Percentiles rank a stretch among this genome's conserved stretches.
These are phyloP conservation scores for Viola pubescens DNA, from an alignment of 441 rosid genomes.

Conservation along the genomic window DNA sequence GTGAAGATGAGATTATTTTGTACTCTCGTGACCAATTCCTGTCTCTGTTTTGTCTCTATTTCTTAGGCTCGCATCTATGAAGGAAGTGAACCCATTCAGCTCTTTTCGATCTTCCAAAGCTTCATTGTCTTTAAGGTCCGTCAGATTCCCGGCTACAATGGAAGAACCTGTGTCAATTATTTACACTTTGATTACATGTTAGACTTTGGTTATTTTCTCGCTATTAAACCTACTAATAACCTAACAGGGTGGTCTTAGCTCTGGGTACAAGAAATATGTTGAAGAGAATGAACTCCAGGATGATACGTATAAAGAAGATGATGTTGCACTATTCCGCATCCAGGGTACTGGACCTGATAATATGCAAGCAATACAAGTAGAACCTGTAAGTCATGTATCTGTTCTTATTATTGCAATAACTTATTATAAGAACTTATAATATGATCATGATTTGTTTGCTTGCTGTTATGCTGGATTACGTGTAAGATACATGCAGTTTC, in stretches of 20 bases:
- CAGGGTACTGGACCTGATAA: constrained; percentile 93
- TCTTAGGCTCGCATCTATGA: constrained; percentile 75
- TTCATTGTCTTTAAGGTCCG: constrained; percentile 82
- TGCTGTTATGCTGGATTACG: too few relatives aligned
- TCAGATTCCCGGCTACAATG: neutral
- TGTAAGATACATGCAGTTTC: too few relatives aligned
- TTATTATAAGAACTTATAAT: too few relatives aligned
- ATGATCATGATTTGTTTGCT: too few relatives aligned
- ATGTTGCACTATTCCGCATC: constrained; percentile 61
- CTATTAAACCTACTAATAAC: constrained; percentile 17
- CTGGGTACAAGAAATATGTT: constrained; percentile 71
- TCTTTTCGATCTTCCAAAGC: constrained; percentile 90
- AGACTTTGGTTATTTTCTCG: neutral
- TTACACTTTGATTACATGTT: constrained; percentile 8
- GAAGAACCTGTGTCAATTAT: constrained; percentile 1
- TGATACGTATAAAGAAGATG: constrained; percentile 59
- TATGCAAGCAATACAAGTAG: constrained; percentile 98
- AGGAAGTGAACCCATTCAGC: constrained; percentile 88
- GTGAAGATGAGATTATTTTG: constrained; percentile 10
- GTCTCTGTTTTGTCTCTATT: constrained; percentile 16
- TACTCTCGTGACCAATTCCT: constrained; percentile 5
- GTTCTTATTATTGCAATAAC: too few relatives aligned
- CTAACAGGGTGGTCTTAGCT: constrained; percentile 77
- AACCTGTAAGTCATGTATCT: constrained; percentile 48
- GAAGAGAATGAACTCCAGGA: constrained; percentile 67